Percentiles rank a stretch among this genome's conserved stretches.
Conservation (phyloP, 306 rosid genomes). For the Cicer judaicum region DNA sequence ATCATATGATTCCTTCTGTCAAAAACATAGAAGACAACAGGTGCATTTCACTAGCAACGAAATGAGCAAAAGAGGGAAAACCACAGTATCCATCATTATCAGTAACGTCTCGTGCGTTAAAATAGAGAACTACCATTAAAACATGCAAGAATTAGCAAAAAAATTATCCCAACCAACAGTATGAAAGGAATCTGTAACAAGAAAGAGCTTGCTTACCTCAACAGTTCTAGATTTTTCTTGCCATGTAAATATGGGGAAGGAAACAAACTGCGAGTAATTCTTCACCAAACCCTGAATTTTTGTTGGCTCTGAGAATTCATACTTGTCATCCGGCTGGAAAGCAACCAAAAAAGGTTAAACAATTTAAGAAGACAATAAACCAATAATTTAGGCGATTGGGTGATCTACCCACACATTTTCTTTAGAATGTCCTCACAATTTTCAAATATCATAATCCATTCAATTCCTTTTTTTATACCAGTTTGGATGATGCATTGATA, state of each 20-base stretch:
- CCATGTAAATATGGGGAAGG: conserved; percentile 98
- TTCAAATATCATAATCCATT: background rate
- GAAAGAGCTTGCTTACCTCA: conserved; percentile 64
- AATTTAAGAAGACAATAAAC: conserved; percentile 2
- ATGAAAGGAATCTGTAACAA: background rate
- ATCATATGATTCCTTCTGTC: conserved; percentile 5
- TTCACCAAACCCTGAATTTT: conserved; percentile 90
- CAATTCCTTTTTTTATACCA: background rate
- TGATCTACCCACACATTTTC: background rate
- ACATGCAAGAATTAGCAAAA: background rate
- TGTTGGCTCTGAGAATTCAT: conserved; percentile 88
- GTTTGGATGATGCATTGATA: background rate
- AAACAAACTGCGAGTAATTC: conserved; percentile 97
- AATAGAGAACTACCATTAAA: background rate
- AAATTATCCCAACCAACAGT: conserved; percentile 6
- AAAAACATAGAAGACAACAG: background rate
- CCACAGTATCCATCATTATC: background rate
- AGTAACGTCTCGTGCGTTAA: background rate
- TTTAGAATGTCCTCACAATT: background rate
- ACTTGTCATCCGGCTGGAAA: conserved; percentile 86
- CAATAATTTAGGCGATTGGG: background rate
- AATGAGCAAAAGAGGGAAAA: background rate
- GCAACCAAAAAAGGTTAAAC: conserved; percentile 16
- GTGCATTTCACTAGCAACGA: background rate
- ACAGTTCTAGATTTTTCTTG: conserved; percentile 89